Evolutionary conservation across 75 land plant species (phyloP).

Genomic region (Pinus tabuliformis): DNA sequence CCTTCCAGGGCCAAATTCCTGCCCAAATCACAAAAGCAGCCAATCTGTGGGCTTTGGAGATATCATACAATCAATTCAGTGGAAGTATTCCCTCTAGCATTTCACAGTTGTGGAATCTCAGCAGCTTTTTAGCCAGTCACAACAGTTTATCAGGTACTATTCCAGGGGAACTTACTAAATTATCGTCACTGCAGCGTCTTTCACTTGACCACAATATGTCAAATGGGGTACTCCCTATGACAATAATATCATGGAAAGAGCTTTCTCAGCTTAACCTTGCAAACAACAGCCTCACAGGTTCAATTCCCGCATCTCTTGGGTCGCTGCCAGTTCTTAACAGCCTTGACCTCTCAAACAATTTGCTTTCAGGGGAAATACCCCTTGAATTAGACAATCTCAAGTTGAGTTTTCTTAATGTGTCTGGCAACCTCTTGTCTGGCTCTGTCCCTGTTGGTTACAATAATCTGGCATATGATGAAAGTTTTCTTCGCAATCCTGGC

Average conservation of each 20-base stretch:
- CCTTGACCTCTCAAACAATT: constrained; percentile 45
- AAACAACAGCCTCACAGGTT: constrained; percentile 39
- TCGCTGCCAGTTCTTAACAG: constrained; percentile 19
- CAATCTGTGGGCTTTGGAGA: constrained; percentile 23
- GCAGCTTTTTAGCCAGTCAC: constrained; percentile 16
- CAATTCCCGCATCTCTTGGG: constrained; percentile 42
- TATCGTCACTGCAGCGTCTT: constrained; percentile 16
- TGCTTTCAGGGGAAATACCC: constrained; percentile 41
- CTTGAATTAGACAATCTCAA: constrained; percentile 18
- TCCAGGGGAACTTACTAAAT: constrained; percentile 27
- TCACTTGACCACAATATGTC: constrained; percentile 31
- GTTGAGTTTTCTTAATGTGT: constrained; percentile 36
- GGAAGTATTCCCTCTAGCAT: constrained; percentile 17
- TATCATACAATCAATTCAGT: constrained; percentile 38
- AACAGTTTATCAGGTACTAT: constrained; percentile 46
- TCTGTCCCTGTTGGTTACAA: constrained; percentile 16
- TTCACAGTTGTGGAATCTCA: constrained; percentile 12
- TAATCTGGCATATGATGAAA: constrained; percentile 17
- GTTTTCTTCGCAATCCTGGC: constrained; percentile 39
- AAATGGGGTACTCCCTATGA: constrained; percentile 27
- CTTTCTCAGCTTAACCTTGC: constrained; percentile 27
- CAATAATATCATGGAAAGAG: constrained; percentile 7
- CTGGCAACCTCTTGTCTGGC: constrained; percentile 38
- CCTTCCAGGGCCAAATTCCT: constrained; percentile 55
- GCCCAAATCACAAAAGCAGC: constrained; percentile 18